Evolutionary conservation across 1,284 basidiomycete species (phyloP), one percentile per base, ranked within the genome.

Genomic region (Anthracocystis setariae): DNA sequence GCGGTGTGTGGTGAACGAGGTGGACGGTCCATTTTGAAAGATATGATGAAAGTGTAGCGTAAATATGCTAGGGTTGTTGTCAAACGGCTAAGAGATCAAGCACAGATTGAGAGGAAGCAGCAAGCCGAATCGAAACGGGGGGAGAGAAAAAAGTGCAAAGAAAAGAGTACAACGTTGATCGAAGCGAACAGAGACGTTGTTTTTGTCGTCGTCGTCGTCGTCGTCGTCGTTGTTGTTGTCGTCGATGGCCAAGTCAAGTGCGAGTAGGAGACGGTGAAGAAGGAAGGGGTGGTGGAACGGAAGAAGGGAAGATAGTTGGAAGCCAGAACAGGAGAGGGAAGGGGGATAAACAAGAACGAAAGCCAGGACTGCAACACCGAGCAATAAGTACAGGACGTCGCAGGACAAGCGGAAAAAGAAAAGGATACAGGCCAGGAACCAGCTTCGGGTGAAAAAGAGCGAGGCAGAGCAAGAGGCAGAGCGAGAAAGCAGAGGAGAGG

Each of bases 1-100:
- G 46, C 60, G 39, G 62, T 53, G n/a, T 21, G 12, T 23, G 58
- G 58, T 20, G 53, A 21, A 10, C 29, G 43, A 18, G 68, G 55
- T 45, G 58, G 46, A 43, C 54, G 55, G 2, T 50, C 47, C 62
- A 71, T 63, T 32, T 37, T 45, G 58, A 15, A 23, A 17, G 17
- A 17, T 51, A 15, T 44, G 40, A 32, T 44, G 23, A 15, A 39
- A 23, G n/a, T 29, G 29, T 29, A 12, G 29, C 12, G 29, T 29
- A 5, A 12, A 29, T 29, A 29, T 29, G 29, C 29, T 12, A 29
- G 12, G 12, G 12, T 5, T 29, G 25, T 18, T 21, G 29, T 24
- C 23, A 29, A 33, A 40, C 33, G 35, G 29, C 29, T 33, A 17
- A 8, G 38, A 39, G 38, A n/a, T 17, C 38, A 39, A 39, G 29